Conservation (phyloP, 2,329 filamentous ascomycete genomes). For the Biscogniauxia mediterranea region DNA sequence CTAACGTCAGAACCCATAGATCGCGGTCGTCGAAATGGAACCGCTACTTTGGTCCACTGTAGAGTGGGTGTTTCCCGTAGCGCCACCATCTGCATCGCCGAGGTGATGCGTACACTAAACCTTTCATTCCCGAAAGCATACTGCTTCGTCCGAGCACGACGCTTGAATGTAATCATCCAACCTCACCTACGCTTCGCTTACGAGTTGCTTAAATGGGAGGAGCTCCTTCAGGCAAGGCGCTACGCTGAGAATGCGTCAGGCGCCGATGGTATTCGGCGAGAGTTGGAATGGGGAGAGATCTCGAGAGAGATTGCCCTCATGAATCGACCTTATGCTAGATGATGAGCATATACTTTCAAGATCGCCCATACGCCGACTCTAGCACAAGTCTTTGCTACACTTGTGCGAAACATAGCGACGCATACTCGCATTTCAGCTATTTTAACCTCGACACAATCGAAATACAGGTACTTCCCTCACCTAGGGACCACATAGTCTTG, state of each 20-base stretch:
- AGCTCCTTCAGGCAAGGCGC: slow-evolving; percentile 59
- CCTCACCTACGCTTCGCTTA: slow-evolving; percentile 94
- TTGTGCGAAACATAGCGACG: not conserved
- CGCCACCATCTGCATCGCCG: slow-evolving; percentile 97
- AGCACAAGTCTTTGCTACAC: not conserved
- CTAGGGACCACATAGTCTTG: not conserved
- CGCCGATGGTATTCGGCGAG: slow-evolving; percentile 56
- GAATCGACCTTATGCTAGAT: slow-evolving; percentile 89
- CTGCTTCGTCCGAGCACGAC: slow-evolving; percentile 88
- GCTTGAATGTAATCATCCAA: slow-evolving; percentile 97
- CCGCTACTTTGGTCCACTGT: slow-evolving; percentile 91
- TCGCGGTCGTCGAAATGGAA: slow-evolving; percentile 71
- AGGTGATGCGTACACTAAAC: slow-evolving; percentile 82
- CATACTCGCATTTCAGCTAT: too few species aligned
- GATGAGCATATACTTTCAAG: slow-evolving; percentile 13
- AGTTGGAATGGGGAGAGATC: slow-evolving; percentile 89
- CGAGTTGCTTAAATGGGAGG: slow-evolving; percentile 95
- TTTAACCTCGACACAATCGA: not conserved
- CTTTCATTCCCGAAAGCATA: slow-evolving; percentile 91
- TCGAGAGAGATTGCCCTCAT: slow-evolving; percentile 88
- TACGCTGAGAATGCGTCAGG: slow-evolving; percentile 43
- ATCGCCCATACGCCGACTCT: not conserved
- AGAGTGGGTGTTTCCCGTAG: slow-evolving; percentile 93
- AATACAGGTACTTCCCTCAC: not conserved
- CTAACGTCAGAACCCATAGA: slow-evolving; percentile 49